Base-by-base conservation (phyloP, 805 yeast species). In the Yarrowia divulgata region DNA sequence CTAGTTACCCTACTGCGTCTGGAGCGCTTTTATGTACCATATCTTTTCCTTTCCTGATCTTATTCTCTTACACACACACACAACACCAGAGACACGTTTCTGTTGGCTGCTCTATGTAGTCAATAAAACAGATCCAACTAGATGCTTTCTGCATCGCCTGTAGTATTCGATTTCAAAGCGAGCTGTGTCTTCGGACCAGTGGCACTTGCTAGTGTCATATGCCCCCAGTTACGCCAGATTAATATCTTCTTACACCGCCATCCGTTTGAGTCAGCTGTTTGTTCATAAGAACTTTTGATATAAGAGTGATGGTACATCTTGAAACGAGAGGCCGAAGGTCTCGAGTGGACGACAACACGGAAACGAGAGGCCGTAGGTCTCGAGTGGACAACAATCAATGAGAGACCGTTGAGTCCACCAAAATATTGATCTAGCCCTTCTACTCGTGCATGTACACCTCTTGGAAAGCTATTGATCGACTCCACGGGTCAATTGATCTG, bases 161-260 rank as follows among this genome's bases (percentile, higher is more conserved):
- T 57, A 57, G 63, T 9, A 14, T 8, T 12, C 40, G 14, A 10
- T 16, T 37, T 37, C 9, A 8, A 40, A 54, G 66, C 66, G 66
- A 60, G 52, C 66, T 60, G 66, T 60, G 66, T 60, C 66, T 29
- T 45, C 42, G 39, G 66, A 60, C 66, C 66, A 42, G 64, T 57
- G 64, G 43, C 49, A 32, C 62, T 42, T 18, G n/a, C 49, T 57
- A 42, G 50, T 13, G 50, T 19, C 66, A 60, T 60, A 43, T 43
- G 52, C 52, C 66, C 66, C 66, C 66, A 60, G 66, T 45, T 60
- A 60, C 66, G 66, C 66, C 66, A 60, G 66, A 60, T 60, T 18
- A 35, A 60, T 60, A 60, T 60, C 40, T 60, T 57, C 66, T 60
- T 60, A 60, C 66, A 60, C 66, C 66, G 66, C 66, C 66, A 45